A percentile compares a stretch with the other conserved stretches of the same genome.
phyloP scores from a whole-genome alignment of 441 rosid genomes.

The Populus hybrid region DNA sequence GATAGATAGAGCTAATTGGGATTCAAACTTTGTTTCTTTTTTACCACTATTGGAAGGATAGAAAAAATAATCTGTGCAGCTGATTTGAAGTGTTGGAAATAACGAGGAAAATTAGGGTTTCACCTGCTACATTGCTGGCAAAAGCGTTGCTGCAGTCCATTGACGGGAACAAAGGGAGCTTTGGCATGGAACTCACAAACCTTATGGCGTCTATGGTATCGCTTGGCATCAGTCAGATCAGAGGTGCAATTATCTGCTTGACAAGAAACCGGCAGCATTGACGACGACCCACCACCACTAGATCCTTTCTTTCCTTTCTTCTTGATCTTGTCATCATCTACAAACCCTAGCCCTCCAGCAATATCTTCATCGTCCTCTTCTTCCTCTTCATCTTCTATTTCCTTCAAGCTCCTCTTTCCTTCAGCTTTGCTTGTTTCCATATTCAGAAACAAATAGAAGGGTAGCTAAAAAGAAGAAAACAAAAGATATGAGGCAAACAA shows the following conservation, averaged over 20 bases:
- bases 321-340: constrained; percentile 40
- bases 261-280: constrained; percentile 34
- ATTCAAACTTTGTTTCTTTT: neutral
- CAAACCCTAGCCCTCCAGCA: constrained; percentile 29
- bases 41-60: neutral
- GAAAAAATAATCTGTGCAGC: too few relatives aligned
- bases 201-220: constrained; percentile 75
- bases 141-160: constrained; percentile 65
- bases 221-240: constrained; percentile 62
- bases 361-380: constrained; percentile 55
- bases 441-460: constrained; percentile 15
- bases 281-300: neutral
- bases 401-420: constrained; percentile 55
- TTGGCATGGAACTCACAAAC: constrained; percentile 84
- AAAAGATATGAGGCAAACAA: constrained; percentile 4
- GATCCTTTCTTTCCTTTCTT: constrained; percentile 48
- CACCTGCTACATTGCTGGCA: constrained; percentile 99
- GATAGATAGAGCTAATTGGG: neutral
- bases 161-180: constrained; percentile 48
- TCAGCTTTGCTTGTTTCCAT: constrained; percentile 58
- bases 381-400: constrained; percentile 47
- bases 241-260: constrained; percentile 63
- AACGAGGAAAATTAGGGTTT: neutral
- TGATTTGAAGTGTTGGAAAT: neutral
- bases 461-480: constrained; percentile 3